These are phyloP conservation scores for Dysphania ambrosioides DNA, from an alignment of 148 eudicot species.

Conservation along the genomic window DNA sequence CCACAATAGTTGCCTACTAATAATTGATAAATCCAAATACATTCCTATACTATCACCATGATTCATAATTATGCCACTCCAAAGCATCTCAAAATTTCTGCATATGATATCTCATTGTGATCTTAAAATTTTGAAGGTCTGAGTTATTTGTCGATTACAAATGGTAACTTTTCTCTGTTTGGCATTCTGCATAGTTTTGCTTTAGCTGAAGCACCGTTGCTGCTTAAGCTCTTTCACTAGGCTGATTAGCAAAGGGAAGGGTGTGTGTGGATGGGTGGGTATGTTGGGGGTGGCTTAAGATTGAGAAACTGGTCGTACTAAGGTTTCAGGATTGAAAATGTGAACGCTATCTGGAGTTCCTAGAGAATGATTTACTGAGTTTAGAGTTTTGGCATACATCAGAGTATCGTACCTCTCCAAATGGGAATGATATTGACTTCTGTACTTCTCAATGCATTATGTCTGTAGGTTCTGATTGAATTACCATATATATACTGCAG, in stretches of 20 bases:
- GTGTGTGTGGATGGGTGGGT: background rate
- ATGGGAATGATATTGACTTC: background rate
- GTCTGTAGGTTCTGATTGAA: background rate
- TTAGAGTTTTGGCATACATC: background rate
- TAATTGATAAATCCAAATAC: background rate
- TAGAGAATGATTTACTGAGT: background rate
- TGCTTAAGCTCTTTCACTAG: background rate
- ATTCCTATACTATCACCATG: background rate
- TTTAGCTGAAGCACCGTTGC: background rate
- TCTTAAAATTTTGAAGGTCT: background rate
- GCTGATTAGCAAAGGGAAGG: background rate
- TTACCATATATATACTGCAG: no score
- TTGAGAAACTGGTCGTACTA: background rate
- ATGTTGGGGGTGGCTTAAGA: background rate
- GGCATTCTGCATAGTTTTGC: background rate
- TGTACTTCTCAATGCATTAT: background rate
- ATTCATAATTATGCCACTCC: background rate
- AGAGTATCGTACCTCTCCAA: background rate
- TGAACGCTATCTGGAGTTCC: background rate
- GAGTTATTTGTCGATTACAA: background rate
- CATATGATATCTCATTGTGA: background rate
- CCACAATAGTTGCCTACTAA: slow-evolving; percentile 6
- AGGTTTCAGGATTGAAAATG: background rate
- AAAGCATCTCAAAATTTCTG: background rate
- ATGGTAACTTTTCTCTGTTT: background rate